These are phyloP conservation scores for Choricystis sp. DNA, from an alignment of 139 green algal genomes.

Conservation along the genomic window DNA sequence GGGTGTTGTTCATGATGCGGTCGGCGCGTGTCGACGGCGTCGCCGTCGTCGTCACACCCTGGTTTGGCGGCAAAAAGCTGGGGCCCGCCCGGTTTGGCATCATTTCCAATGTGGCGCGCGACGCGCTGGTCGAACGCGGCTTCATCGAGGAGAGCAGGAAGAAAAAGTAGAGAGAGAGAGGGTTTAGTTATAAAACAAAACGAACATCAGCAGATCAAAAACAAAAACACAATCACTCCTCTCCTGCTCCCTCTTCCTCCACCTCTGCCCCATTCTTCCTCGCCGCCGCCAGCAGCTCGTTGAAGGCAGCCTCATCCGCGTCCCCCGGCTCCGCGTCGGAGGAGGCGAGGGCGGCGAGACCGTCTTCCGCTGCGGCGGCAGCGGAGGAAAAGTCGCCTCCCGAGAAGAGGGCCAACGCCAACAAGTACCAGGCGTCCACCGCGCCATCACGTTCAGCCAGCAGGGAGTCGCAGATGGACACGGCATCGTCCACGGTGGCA, in stretches of 20 bases:
- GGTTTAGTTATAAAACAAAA: not conserved
- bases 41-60: constrained; percentile 60
- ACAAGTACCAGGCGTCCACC: constrained; percentile 58
- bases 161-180: constrained; percentile 3
- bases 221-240: too few relatives aligned
- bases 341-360: not conserved
- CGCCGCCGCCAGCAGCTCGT: not conserved
- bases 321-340: not conserved
- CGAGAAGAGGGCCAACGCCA: constrained; percentile 29
- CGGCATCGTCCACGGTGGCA: constrained; percentile 30
- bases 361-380: constrained; percentile 17
- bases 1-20: constrained; percentile 67
- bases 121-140: constrained; percentile 39
- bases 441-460: constrained; percentile 61
- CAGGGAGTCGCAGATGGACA: constrained; percentile 21
- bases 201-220: too few relatives aligned
- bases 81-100: constrained; percentile 54
- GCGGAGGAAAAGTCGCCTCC: constrained; percentile 34
- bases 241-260: not conserved
- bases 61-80: constrained; percentile 63
- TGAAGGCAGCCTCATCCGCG: not conserved
- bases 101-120: constrained; percentile 71
- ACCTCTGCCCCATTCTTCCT: not conserved
- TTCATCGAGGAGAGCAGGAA: constrained; percentile 13
- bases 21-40: constrained; percentile 32